A percentile compares a stretch with the other conserved stretches of the same genome.
These are phyloP conservation scores for Rhododendron kiyosumense DNA, from an alignment of 148 eudicot genomes.

Conservation along the genomic window DNA sequence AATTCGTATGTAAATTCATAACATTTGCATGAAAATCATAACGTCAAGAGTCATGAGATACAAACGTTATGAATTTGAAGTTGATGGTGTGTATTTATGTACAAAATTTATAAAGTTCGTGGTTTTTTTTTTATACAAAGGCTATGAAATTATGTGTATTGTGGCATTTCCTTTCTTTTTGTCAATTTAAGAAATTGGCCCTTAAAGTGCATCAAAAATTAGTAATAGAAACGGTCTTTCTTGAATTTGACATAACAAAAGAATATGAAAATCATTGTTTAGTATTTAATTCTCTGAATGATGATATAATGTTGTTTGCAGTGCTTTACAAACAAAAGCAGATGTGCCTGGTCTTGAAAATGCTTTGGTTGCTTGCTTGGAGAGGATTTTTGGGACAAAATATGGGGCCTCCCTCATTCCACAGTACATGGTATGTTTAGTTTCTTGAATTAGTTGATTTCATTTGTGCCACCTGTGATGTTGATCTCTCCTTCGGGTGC, in stretches of 20 bases:
- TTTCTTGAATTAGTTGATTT: neutral
- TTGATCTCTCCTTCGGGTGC: neutral
- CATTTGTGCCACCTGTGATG: neutral
- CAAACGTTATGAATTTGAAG: neutral
- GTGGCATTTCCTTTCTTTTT: neutral
- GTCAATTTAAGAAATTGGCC: neutral
- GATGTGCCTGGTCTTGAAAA: slow-evolving; percentile 66
- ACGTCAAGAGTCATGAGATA: neutral
- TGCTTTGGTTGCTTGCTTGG: slow-evolving; percentile 71
- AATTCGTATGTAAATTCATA: too few relatives aligned
- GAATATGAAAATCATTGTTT: neutral
- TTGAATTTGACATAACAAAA: neutral
- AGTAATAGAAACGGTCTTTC: neutral
- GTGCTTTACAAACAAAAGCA: slow-evolving; percentile 72
- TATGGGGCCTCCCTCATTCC: slow-evolving; percentile 90
- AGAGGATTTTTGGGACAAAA: slow-evolving; percentile 64
- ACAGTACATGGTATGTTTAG: slow-evolving; percentile 63
- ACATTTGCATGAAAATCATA: neutral
- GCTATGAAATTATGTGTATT: neutral
- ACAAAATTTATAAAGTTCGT: too few relatives aligned
- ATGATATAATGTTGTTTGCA: slow-evolving; percentile 24
- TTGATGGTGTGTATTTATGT: neutral
- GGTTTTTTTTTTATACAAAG: too few relatives aligned
- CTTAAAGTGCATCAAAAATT: neutral
- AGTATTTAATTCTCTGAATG: neutral